Conservation (phyloP, 768 basidiomycete species). For the Lenzites betulinus region DNA sequence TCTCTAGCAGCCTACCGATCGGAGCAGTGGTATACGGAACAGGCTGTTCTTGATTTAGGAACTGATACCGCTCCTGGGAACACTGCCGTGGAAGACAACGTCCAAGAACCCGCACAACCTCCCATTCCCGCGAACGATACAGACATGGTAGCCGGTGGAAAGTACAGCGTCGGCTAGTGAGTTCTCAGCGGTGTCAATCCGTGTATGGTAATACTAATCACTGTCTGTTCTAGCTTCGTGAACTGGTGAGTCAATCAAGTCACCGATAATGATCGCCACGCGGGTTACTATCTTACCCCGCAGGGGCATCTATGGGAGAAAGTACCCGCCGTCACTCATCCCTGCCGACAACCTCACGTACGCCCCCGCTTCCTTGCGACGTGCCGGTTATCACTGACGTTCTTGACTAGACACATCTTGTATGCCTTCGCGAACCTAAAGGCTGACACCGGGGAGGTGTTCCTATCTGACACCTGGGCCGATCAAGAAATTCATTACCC, state of each 20-base stretch:
- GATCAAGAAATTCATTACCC: slow-evolving; percentile 98
- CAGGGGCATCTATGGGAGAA: slow-evolving; percentile 95
- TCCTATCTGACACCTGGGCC: slow-evolving; percentile 89
- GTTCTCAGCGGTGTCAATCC: slow-evolving; percentile 32
- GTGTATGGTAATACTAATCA: neutral
- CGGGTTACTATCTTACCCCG: neutral
- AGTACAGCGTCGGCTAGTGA: slow-evolving; percentile 82
- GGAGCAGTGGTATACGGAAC: slow-evolving; percentile 42
- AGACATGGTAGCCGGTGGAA: slow-evolving; percentile 49
- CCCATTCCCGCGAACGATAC: slow-evolving; percentile 12
- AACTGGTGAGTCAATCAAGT: slow-evolving; percentile 55
- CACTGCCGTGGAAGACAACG: slow-evolving; percentile 5
- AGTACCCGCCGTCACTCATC: slow-evolving; percentile 84
- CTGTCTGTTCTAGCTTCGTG: slow-evolving; percentile 55
- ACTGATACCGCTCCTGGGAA: slow-evolving; percentile 3
- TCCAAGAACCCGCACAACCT: neutral
- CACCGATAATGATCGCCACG: neutral
- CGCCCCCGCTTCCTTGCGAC: slow-evolving; percentile 28
- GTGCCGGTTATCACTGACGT: neutral
- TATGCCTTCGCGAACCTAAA: slow-evolving; percentile 93
- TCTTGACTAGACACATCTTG: slow-evolving; percentile 67
- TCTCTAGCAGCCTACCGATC: slow-evolving; percentile 45
- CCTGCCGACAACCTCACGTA: slow-evolving; percentile 87
- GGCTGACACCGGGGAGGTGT: slow-evolving; percentile 82
- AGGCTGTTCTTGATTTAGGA: neutral